Evolutionary conservation across 73 alveolate genomes (phyloP).

Genomic region (Symbiodinium pilosum): DNA sequence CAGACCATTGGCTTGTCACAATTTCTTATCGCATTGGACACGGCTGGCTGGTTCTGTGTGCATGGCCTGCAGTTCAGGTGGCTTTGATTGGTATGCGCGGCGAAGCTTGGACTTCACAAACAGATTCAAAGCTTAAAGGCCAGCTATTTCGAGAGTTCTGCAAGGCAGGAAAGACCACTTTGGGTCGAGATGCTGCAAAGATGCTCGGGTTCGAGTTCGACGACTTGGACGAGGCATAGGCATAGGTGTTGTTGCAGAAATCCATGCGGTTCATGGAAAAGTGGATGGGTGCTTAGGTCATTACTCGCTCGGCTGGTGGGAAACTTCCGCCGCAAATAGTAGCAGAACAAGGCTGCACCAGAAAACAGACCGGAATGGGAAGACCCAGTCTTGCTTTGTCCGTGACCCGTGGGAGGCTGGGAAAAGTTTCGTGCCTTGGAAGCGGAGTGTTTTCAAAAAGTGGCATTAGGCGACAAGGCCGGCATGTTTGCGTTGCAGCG

Average conservation of each 20-base stretch:
- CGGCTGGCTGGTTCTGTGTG: too few relatives aligned
- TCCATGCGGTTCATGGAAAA: not conserved
- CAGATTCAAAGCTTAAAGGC: not conserved
- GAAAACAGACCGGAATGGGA: not conserved
- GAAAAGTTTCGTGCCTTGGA: slow-evolving; percentile 52
- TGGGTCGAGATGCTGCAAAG: slow-evolving; percentile 56
- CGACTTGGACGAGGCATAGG: slow-evolving; percentile 58
- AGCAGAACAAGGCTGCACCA: slow-evolving; percentile 21
- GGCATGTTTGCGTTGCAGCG: not conserved
- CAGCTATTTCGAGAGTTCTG: not conserved
- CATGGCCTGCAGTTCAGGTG: not conserved
- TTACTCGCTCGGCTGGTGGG: slow-evolving; percentile 26
- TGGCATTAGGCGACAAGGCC: not conserved
- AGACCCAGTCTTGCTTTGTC: too few relatives aligned
- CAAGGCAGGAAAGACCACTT: slow-evolving; percentile 71
- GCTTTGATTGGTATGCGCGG: slow-evolving; percentile 92
- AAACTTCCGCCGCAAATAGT: slow-evolving; percentile 82
- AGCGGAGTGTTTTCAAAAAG: slow-evolving; percentile 42
- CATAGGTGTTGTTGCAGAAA: not conserved
- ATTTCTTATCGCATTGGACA: too few relatives aligned
- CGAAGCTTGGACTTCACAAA: slow-evolving; percentile 29
- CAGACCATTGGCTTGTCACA: too few relatives aligned
- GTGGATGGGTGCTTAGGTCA: not conserved
- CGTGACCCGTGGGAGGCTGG: slow-evolving; percentile 38
- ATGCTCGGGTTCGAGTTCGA: slow-evolving; percentile 74